Conservation (phyloP, 371 early-diverging fungal genomes). For the Umbelopsis sp. region DNA sequence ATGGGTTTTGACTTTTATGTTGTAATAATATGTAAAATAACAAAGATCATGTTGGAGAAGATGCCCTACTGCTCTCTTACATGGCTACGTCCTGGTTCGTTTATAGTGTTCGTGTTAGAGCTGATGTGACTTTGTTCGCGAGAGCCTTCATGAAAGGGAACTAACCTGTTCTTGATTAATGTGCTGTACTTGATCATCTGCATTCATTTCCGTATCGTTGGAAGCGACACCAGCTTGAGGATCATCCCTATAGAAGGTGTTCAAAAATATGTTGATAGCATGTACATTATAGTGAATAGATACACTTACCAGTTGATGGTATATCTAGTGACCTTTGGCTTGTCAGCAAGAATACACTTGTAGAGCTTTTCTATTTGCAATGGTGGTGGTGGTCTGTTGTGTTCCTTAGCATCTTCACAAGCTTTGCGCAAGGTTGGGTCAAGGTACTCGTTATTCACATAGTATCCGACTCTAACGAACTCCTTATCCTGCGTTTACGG, state of each 20-base stretch:
- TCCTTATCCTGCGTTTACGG: constrained; percentile 61
- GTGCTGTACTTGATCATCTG: neutral
- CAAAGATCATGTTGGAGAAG: neutral
- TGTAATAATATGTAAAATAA: constrained; percentile 15
- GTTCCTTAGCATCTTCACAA: constrained; percentile 70
- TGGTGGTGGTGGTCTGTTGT: constrained; percentile 43
- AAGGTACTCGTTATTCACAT: constrained; percentile 92
- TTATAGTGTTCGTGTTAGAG: neutral
- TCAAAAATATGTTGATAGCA: neutral
- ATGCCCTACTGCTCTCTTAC: neutral
- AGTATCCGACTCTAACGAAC: constrained; percentile 96
- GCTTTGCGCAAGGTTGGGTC: constrained; percentile 60
- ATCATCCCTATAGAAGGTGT: neutral
- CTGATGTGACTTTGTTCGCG: no score
- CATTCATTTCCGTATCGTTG: constrained; percentile 5
- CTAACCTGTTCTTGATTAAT: constrained; percentile 2
- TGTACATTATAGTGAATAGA: neutral
- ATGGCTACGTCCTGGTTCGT: constrained; percentile 11
- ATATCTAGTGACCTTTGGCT: constrained; percentile 89
- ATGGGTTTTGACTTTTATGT: neutral
- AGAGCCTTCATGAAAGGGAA: neutral
- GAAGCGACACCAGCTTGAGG: constrained; percentile 10
- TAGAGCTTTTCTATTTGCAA: constrained; percentile 70
- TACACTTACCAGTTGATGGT: constrained; percentile 46
- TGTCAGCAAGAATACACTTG: constrained; percentile 88